These are phyloP conservation scores for Hemileccinum rubropunctum DNA, from an alignment of 768 basidiomycete species.

Conservation along the genomic window DNA sequence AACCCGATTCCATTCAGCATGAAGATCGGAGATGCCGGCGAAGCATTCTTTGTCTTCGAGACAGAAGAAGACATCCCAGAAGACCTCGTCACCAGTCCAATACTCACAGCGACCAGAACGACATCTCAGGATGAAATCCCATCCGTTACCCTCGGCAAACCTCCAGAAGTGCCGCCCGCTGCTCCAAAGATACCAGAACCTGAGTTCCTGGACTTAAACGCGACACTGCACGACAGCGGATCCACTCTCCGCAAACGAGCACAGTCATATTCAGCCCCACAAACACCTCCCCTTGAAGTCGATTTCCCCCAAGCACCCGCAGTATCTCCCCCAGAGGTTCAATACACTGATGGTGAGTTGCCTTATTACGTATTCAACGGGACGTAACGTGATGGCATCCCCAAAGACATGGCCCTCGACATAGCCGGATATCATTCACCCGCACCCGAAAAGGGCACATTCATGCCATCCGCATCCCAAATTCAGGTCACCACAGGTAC, in stretches of 20 bases:
- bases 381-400: slow-evolving; percentile 1
- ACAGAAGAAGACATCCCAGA: slow-evolving; percentile 93
- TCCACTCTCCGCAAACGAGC: slow-evolving; percentile 20
- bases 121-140: slow-evolving; percentile 30
- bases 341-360: slow-evolving; percentile 55
- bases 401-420: slow-evolving; percentile 76
- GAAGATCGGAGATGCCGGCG: slow-evolving; percentile 99
- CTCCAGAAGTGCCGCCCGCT: slow-evolving; percentile 6
- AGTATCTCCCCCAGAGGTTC: slow-evolving; percentile 51
- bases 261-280: slow-evolving; percentile 28
- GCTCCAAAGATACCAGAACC: slow-evolving; percentile 49
- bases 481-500: slow-evolving; percentile 8
- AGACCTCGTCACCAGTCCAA: slow-evolving; percentile 90
- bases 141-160: slow-evolving; percentile 15
- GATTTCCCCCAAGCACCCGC: slow-evolving; percentile 42
- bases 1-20: slow-evolving; percentile 86
- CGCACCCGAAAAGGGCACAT: background rate
- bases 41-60: slow-evolving; percentile 98
- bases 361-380: slow-evolving; percentile 8
- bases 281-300: slow-evolving; percentile 38
- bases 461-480: slow-evolving; percentile 6
- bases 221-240: slow-evolving; percentile 22
- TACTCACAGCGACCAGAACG: slow-evolving; percentile 62
- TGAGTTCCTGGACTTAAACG: slow-evolving; percentile 85
- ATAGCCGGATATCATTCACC: slow-evolving; percentile 72